phyloP scores from a whole-genome alignment of 768 basidiomycete species.

The Pisolithus albus region DNA sequence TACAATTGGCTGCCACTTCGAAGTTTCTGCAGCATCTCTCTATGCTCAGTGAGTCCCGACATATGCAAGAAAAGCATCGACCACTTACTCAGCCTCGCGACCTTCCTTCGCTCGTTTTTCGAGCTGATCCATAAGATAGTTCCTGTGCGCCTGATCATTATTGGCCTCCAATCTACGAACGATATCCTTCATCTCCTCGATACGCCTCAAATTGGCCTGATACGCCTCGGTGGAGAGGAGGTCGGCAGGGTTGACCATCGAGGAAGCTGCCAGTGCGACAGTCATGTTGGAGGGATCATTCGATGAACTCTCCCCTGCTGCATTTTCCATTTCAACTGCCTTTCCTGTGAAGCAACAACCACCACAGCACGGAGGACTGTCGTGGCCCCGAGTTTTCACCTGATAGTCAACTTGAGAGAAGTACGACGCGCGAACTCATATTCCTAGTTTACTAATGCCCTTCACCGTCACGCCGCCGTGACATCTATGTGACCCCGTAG shows the following conservation, averaged over 20 bases:
- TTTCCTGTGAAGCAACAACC: not conserved
- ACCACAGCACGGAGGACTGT: not conserved
- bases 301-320: not conserved
- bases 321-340: constrained; percentile 13
- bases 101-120: constrained; percentile 36
- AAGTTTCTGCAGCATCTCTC: constrained; percentile 17
- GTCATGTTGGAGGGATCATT: constrained; percentile 5
- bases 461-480: not conserved
- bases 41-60: constrained; percentile 7
- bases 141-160: constrained; percentile 37
- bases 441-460: too few relatives aligned
- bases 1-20: constrained; percentile 11
- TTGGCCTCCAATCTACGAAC: constrained; percentile 25
- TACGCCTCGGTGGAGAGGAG: constrained; percentile 15
- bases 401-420: not conserved
- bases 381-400: not conserved
- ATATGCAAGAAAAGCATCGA: not conserved
- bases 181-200: constrained; percentile 26
- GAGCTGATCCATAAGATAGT: constrained; percentile 29
- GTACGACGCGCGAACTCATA: not conserved
- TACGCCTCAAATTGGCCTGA: constrained; percentile 18
- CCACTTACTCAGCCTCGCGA: constrained; percentile 38
- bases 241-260: constrained; percentile 20
- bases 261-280: constrained; percentile 16
- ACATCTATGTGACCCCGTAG: constrained; percentile 3